Percentiles rank a stretch among this genome's conserved stretches.
These are phyloP conservation scores for Dendrobium nobile DNA, from an alignment of 106 monocot species.

Conservation along the genomic window DNA sequence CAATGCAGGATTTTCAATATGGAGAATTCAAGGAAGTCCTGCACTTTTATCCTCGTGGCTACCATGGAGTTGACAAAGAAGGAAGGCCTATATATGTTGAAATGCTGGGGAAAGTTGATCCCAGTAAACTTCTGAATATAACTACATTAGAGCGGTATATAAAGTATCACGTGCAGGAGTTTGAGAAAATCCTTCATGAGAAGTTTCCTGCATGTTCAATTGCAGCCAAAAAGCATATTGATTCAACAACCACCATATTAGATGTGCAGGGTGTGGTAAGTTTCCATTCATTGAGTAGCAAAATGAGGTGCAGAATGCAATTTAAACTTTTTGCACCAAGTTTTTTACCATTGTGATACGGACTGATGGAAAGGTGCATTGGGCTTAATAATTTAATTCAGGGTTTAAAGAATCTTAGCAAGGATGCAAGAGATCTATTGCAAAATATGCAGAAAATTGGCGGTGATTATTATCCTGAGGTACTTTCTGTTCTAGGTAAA, in stretches of 20 bases:
- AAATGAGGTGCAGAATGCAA: neutral
- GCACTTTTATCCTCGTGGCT: constrained; percentile 22
- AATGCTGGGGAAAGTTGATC: constrained; percentile 25
- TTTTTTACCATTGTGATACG: no score
- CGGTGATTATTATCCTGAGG: constrained; percentile 60
- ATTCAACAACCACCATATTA: constrained; percentile 47
- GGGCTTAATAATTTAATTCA: constrained; percentile 11
- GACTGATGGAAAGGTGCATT: no score
- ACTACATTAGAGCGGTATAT: constrained; percentile 55
- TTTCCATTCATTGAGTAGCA: neutral
- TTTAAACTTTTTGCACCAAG: neutral
- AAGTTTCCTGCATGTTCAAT: constrained; percentile 65
- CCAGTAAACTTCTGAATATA: constrained; percentile 35
- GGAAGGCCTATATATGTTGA: constrained; percentile 29
- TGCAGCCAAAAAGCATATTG: constrained; percentile 49
- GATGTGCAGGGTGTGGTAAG: constrained; percentile 67
- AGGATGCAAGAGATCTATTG: constrained; percentile 49
- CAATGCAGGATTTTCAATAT: constrained; percentile 22
- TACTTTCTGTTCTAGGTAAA: neutral
- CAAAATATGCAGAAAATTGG: constrained; percentile 53
- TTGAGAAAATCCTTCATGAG: constrained; percentile 40
- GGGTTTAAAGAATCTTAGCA: constrained; percentile 56
- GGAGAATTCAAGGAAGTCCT: constrained; percentile 16
- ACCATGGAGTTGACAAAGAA: constrained; percentile 37
- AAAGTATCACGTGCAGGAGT: constrained; percentile 62